phyloP scores from a whole-genome alignment of 441 rosid species.

The Sinapis alba region DNA sequence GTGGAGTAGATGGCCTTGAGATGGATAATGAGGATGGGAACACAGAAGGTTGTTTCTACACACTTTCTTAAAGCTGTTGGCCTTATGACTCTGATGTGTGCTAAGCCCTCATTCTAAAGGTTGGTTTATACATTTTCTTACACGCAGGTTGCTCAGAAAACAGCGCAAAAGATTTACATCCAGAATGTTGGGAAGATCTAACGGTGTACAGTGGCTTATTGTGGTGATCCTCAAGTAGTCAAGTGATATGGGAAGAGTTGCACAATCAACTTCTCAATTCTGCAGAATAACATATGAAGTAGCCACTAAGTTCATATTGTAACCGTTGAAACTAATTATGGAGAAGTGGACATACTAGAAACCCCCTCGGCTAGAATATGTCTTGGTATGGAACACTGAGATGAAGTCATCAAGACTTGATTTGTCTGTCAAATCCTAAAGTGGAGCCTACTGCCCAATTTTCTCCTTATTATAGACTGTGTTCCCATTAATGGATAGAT shows the following conservation, averaged over 20 bases:
- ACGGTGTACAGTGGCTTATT: slow-evolving; percentile 49
- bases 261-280: slow-evolving; percentile 77
- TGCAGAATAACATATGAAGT: slow-evolving; percentile 95
- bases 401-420: not conserved
- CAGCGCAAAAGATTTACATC: slow-evolving; percentile 82
- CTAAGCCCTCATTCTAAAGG: not conserved
- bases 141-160: slow-evolving; percentile 75
- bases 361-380: slow-evolving; percentile 88
- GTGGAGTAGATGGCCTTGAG: slow-evolving; percentile 58
- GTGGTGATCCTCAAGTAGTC: slow-evolving; percentile 77
- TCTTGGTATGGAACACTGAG: slow-evolving; percentile 72
- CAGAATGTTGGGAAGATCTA: slow-evolving; percentile 83
- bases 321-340: no score
- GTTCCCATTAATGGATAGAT: slow-evolving; percentile 7
- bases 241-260: slow-evolving; percentile 91
- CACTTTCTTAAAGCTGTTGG: not conserved
- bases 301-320: slow-evolving; percentile 83
- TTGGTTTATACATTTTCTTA: not conserved
- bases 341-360: slow-evolving; percentile 71
- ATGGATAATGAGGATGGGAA: slow-evolving; percentile 53
- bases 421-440: slow-evolving; percentile 17
- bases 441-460: slow-evolving; percentile 25
- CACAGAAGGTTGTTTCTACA: slow-evolving; percentile 20
- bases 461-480: not conserved
- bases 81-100: slow-evolving; percentile 7